phyloP scores from a whole-genome alignment of 495 filamentous ascomycete species.

The Talaromyces ruber region DNA sequence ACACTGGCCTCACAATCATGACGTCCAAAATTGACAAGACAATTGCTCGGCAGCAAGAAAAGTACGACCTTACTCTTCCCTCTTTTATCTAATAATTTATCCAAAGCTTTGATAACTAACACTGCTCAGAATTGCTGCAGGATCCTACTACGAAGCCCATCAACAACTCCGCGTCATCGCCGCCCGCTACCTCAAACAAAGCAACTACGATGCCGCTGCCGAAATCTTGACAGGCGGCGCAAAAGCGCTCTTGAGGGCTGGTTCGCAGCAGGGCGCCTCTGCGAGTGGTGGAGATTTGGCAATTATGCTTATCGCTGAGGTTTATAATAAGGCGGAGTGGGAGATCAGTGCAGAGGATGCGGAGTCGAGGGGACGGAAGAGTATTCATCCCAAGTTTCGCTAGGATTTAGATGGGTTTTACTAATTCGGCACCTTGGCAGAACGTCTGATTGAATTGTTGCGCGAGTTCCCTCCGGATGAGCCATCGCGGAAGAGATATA shows the following conservation, averaged over 20 bases:
- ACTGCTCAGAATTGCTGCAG: constrained; percentile 69
- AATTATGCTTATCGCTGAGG: constrained; percentile 73
- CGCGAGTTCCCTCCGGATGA: constrained; percentile 74
- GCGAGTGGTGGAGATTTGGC: constrained; percentile 89
- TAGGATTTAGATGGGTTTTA: background rate
- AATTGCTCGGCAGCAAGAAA: constrained; percentile 61
- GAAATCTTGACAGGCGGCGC: constrained; percentile 82
- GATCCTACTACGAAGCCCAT: constrained; percentile 93
- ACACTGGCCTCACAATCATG: constrained; percentile 24
- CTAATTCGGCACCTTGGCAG: constrained; percentile 17
- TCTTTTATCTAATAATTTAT: background rate
- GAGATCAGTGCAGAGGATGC: constrained; percentile 53
- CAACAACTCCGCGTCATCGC: constrained; percentile 94
- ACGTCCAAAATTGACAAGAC: constrained; percentile 65
- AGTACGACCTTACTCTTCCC: constrained; percentile 31
- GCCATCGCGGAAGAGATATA: constrained; percentile 83
- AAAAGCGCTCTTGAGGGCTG: constrained; percentile 73
- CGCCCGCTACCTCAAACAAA: constrained; percentile 78
- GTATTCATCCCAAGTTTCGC: constrained; percentile 17
- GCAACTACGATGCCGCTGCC: constrained; percentile 74
- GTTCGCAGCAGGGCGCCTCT: constrained; percentile 57
- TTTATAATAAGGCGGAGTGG: constrained; percentile 75
- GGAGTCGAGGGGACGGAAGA: constrained; percentile 31
- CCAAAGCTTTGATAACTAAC: background rate
- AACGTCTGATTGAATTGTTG: constrained; percentile 55